Conservation (phyloP, 2,329 filamentous ascomycete genomes). For the Diaporthe sp. region DNA sequence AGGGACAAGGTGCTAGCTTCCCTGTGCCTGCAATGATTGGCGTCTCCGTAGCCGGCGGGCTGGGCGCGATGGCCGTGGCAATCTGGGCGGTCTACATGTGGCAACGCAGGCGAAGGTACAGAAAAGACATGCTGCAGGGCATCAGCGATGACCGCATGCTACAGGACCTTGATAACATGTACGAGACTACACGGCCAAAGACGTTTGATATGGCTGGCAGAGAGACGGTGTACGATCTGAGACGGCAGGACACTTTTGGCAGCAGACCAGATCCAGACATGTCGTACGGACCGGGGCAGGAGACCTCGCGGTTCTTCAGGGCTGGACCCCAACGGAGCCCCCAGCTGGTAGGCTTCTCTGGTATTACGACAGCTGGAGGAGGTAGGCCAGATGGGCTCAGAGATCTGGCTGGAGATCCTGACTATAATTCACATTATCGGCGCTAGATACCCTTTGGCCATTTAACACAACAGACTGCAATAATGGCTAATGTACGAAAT, state of each 20-base stretch:
- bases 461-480: background rate
- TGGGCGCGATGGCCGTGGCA: conserved; percentile 18
- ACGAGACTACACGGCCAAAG: conserved; percentile 17
- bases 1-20: background rate
- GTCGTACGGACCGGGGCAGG: conserved; percentile 28
- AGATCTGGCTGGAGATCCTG: conserved; percentile 6
- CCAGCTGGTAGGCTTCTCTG: conserved; percentile 9
- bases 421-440: conserved; percentile 7
- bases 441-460: background rate
- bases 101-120: conserved; percentile 17
- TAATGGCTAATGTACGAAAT: background rate
- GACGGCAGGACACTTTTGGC: background rate
- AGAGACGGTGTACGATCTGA: conserved; percentile 3
- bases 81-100: conserved; percentile 31
- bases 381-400: background rate
- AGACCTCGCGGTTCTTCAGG: conserved; percentile 26
- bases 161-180: conserved; percentile 22
- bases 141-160: conserved; percentile 35
- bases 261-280: conserved; percentile 4
- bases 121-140: conserved; percentile 27
- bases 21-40: conserved; percentile 26
- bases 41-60: conserved; percentile 20
- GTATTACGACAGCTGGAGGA: background rate
- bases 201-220: conserved; percentile 25
- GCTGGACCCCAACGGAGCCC: conserved; percentile 33